These are phyloP conservation scores for Sugiyamaella novakii DNA, from an alignment of 1,139 yeast species.

Conservation along the genomic window DNA sequence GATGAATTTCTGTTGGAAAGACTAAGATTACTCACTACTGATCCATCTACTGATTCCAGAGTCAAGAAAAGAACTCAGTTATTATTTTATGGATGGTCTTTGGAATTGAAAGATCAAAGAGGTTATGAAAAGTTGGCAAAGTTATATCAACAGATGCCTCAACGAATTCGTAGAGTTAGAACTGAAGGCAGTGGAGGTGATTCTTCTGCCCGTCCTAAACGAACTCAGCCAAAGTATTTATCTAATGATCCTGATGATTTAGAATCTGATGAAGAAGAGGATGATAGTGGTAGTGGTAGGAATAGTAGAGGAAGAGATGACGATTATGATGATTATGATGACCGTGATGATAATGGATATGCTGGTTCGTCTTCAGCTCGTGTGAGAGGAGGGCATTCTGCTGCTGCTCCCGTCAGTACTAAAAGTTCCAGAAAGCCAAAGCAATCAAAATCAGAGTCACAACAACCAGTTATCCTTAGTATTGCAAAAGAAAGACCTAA, in stretches of 20 bases:
- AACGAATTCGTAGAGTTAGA: slow-evolving; percentile 41
- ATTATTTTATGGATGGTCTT: slow-evolving; percentile 66
- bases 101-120: slow-evolving; percentile 54
- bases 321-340: slow-evolving; percentile 1
- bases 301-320: neutral
- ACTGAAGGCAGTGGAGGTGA: slow-evolving; percentile 42
- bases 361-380: slow-evolving; percentile 19
- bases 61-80: slow-evolving; percentile 52
- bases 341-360: slow-evolving; percentile 36
- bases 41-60: slow-evolving; percentile 46
- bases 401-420: no score
- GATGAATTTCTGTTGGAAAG: slow-evolving; percentile 74
- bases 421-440: slow-evolving; percentile 1
- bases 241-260: slow-evolving; percentile 28
- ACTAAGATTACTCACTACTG: slow-evolving; percentile 55
- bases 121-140: slow-evolving; percentile 55
- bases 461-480: slow-evolving; percentile 45
- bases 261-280: slow-evolving; percentile 31
- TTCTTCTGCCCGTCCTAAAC: slow-evolving; percentile 33
- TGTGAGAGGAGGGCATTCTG: slow-evolving; percentile 24
- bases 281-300: slow-evolving; percentile 25
- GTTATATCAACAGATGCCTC: slow-evolving; percentile 50
- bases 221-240: slow-evolving; percentile 31
- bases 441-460: slow-evolving; percentile 3
- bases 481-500: slow-evolving; percentile 72